Conservation (phyloP, 2,329 filamentous ascomycete genomes). For the Colletotrichum sp. region DNA sequence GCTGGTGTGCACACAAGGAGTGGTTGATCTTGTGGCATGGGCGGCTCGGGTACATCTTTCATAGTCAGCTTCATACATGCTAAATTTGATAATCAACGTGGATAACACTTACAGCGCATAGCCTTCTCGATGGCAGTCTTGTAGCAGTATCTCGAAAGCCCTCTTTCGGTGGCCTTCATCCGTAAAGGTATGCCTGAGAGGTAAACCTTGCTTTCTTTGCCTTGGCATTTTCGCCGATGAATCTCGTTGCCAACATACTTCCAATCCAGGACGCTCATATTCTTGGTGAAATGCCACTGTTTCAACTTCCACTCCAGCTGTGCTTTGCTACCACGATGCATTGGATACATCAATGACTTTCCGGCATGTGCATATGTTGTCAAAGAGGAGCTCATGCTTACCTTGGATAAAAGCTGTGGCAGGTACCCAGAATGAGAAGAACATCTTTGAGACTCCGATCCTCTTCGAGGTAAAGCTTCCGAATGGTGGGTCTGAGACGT, state of each 20-base stretch:
- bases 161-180: accelerated
- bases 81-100: accelerated
- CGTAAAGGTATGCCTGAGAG: background rate
- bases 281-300: background rate
- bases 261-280: background rate
- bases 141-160: background rate
- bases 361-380: accelerated
- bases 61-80: accelerated
- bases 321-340: background rate
- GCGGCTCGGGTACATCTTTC: accelerated
- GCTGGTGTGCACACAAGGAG: background rate
- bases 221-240: background rate
- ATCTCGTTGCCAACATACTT: background rate
- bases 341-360: background rate
- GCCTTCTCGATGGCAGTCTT: background rate
- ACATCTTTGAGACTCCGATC: background rate
- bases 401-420: background rate
- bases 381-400: background rate
- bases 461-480: background rate
- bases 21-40: accelerated
- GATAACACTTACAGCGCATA: background rate
- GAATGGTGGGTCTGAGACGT: background rate
- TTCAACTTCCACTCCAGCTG: background rate
- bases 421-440: background rate
- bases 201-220: background rate